A percentile compares a stretch with the other conserved stretches of the same genome.
Conservation (phyloP, 2,329 filamentous ascomycete species). For the Endoconidiophora polonica region DNA sequence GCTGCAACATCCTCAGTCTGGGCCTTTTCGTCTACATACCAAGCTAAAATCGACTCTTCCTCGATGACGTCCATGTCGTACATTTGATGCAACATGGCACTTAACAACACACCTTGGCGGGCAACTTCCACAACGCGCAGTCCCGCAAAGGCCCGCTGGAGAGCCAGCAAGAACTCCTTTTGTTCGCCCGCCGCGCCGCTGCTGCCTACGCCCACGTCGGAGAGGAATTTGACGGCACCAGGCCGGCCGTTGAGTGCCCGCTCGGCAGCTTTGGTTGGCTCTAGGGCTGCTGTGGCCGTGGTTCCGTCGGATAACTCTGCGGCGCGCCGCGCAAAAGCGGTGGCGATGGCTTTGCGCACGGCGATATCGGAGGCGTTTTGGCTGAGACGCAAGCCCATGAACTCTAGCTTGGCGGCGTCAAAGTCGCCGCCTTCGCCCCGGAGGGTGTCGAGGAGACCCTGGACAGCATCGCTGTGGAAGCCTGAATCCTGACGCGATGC, state of each 20-base stretch:
- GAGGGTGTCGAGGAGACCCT: constrained; percentile 73
- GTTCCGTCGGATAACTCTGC: constrained; percentile 45
- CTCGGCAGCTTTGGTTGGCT: constrained; percentile 48
- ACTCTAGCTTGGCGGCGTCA: constrained; percentile 68
- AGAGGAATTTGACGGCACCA: constrained; percentile 39
- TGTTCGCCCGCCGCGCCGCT: constrained; percentile 58
- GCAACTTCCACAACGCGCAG: constrained; percentile 38
- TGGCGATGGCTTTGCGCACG: constrained; percentile 71
- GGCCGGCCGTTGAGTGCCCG: constrained; percentile 37
- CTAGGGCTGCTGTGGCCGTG: constrained; percentile 25
- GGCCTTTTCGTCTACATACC: constrained; percentile 67
- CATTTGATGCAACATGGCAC: constrained; percentile 67
- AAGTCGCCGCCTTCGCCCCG: constrained; percentile 62
- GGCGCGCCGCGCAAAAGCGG: constrained; percentile 69
- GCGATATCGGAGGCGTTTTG: constrained; percentile 81
- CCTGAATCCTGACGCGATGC: constrained; percentile 36
- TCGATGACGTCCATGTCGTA: constrained; percentile 74
- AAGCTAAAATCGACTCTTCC: constrained; percentile 72
- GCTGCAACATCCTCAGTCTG: constrained; percentile 43
- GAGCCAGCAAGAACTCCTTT: constrained; percentile 63
- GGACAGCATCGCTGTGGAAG: constrained; percentile 78
- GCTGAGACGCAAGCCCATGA: constrained; percentile 81
- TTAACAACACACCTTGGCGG: constrained; percentile 45
- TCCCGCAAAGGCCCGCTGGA: constrained; percentile 64
- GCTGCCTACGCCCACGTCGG: constrained; percentile 39